Evolutionary conservation across 1,139 yeast species (phyloP).

Genomic region (Insectozyma bohioensis): DNA sequence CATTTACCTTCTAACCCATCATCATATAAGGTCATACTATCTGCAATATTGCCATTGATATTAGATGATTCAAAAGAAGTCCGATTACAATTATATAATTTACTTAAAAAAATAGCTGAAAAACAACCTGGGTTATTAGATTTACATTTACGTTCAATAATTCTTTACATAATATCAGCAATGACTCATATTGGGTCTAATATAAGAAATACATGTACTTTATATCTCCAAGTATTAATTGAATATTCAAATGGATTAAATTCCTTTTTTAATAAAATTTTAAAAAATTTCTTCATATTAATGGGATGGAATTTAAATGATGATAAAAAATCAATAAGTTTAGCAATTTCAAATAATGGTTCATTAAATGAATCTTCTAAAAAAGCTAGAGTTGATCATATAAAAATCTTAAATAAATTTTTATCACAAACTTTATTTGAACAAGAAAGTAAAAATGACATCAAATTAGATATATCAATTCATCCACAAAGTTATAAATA

Average conservation of each 20-base stretch:
- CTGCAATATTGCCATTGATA: slow-evolving; percentile 55
- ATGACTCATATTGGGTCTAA: slow-evolving; percentile 89
- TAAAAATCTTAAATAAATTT: slow-evolving; percentile 44
- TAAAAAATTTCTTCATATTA: slow-evolving; percentile 56
- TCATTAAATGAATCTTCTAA: slow-evolving; percentile 39
- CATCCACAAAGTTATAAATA: slow-evolving; percentile 53
- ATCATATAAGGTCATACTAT: slow-evolving; percentile 56
- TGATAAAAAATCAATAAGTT: slow-evolving; percentile 45
- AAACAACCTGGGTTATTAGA: slow-evolving; percentile 58
- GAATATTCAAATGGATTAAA: slow-evolving; percentile 52
- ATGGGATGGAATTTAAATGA: slow-evolving; percentile 58
- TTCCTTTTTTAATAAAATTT: slow-evolving; percentile 57
- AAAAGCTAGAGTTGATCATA: slow-evolving; percentile 41
- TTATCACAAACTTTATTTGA: slow-evolving; percentile 39
- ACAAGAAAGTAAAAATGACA: slow-evolving; percentile 1
- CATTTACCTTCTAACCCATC: slow-evolving; percentile 52
- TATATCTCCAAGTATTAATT: slow-evolving; percentile 56
- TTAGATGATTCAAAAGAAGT: slow-evolving; percentile 67
- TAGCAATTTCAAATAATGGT: slow-evolving; percentile 46
- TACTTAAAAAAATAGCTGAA: slow-evolving; percentile 51
- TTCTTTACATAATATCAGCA: slow-evolving; percentile 82
- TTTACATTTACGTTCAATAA: slow-evolving; percentile 64
- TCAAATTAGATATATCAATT: slow-evolving; percentile 14
- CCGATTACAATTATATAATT: slow-evolving; percentile 54
- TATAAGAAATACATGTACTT: slow-evolving; percentile 69